phyloP scores from a whole-genome alignment of 441 rosid species.

The Erodium chrysanthum region DNA sequence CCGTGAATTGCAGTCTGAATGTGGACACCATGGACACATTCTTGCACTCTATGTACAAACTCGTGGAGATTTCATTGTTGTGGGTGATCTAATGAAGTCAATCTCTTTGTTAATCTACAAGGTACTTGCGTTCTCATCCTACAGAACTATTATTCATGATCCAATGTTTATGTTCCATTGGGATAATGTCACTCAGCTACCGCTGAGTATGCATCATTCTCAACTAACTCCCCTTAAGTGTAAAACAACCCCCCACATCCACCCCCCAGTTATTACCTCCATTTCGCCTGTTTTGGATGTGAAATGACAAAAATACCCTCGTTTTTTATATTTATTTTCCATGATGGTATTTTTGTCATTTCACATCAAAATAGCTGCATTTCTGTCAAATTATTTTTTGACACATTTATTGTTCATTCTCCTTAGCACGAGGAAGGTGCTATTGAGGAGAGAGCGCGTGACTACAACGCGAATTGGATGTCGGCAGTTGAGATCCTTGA shows the following conservation, averaged over 20 bases:
- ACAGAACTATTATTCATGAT: neutral
- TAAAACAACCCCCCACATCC: no score
- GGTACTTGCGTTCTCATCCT: slow-evolving; percentile 27
- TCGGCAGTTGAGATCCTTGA: slow-evolving; percentile 96
- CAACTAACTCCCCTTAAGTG: no score
- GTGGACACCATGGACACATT: slow-evolving; percentile 98
- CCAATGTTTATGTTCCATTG: neutral
- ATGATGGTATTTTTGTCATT: no score
- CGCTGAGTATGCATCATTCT: no score
- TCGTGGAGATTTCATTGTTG: slow-evolving; percentile 96
- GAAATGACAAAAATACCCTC: no score
- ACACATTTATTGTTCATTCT: neutral
- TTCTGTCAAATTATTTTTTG: neutral
- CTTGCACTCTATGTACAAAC: slow-evolving; percentile 94
- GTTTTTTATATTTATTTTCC: no score
- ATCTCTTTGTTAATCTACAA: slow-evolving; percentile 85
- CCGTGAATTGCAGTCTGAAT: slow-evolving; percentile 85
- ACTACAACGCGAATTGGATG: slow-evolving; percentile 97
- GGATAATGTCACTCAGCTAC: no score
- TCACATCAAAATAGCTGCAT: no score
- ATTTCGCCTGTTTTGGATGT: no score
- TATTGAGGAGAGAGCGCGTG: slow-evolving; percentile 94
- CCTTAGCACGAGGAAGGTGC: slow-evolving; percentile 98
- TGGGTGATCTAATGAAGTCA: slow-evolving; percentile 97
- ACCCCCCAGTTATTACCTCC: no score